Evolutionary conservation across 495 filamentous ascomycete genomes (phyloP).

Genomic region (Evernia prunastri): DNA sequence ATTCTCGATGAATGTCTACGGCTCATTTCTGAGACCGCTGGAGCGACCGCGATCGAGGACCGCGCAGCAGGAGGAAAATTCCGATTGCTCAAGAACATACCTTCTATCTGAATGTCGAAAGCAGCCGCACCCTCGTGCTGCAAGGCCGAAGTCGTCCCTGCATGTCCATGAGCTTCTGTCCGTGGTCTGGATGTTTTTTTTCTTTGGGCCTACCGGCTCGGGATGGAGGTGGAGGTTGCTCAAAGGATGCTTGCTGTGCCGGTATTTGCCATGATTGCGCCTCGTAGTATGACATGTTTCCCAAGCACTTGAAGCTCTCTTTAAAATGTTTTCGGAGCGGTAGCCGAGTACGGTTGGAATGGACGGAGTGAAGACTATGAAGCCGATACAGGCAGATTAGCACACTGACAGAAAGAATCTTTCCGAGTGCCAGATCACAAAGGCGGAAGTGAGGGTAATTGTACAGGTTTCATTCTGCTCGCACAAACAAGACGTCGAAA

Average conservation of each 20-base stretch:
- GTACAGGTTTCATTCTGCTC: conserved; percentile 2
- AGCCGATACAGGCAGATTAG: not conserved
- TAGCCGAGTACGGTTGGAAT: conserved; percentile 9
- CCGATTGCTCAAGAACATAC: conserved; percentile 45
- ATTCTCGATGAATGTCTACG: not conserved
- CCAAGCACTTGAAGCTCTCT: not conserved
- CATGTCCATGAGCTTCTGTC: conserved; percentile 26
- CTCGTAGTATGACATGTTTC: conserved; percentile 85
- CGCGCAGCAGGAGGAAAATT: not conserved
- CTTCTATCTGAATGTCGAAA: conserved; percentile 86
- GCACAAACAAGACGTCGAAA: not conserved
- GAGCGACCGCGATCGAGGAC: not conserved
- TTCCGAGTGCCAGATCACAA: not conserved
- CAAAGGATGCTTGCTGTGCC: conserved; percentile 63
- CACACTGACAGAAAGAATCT: not conserved
- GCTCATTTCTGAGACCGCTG: not conserved
- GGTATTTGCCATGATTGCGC: conserved; percentile 71
- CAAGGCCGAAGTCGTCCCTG: conserved; percentile 70
- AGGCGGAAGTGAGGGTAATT: not conserved
- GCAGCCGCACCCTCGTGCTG: conserved; percentile 73
- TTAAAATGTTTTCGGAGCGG: not conserved
- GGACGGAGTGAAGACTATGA: conserved; percentile 14
- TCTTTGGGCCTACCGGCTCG: conserved; percentile 61
- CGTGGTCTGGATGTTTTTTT: not conserved
- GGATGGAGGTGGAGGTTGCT: conserved; percentile 78